Percentiles rank a stretch among this genome's conserved stretches.
Evolutionary conservation across 1,284 basidiomycete species (phyloP).

Genomic region (Fomitiporia mediterranea): DNA sequence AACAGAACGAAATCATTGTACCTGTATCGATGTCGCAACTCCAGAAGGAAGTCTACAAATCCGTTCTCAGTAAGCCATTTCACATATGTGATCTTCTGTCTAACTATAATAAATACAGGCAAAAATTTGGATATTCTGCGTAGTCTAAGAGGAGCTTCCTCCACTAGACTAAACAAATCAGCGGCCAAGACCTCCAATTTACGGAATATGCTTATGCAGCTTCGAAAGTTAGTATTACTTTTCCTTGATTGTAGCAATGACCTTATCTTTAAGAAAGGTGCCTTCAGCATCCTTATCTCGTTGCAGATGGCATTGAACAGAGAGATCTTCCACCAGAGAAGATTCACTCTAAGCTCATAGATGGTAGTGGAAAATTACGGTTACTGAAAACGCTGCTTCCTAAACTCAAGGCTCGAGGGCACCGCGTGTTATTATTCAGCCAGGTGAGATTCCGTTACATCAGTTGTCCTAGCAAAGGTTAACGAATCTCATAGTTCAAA

Average conservation of each 20-base stretch:
- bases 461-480: slow-evolving; percentile 1
- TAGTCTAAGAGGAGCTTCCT: slow-evolving; percentile 44
- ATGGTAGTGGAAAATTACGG: slow-evolving; percentile 84
- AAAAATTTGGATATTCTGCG: slow-evolving; percentile 65
- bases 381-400: slow-evolving; percentile 81
- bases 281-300: slow-evolving; percentile 89
- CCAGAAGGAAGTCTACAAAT: slow-evolving; percentile 88
- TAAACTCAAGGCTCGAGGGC: slow-evolving; percentile 84
- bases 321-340: slow-evolving; percentile 53
- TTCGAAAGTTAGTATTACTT: slow-evolving; percentile 60
- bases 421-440: slow-evolving; percentile 95
- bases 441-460: slow-evolving; percentile 58
- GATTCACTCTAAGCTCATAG: slow-evolving; percentile 76
- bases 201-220: slow-evolving; percentile 83
- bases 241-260: neutral
- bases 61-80: slow-evolving; percentile 59
- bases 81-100: slow-evolving; percentile 6
- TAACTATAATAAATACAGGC: slow-evolving; percentile 36
- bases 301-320: slow-evolving; percentile 79
- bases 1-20: slow-evolving; percentile 83
- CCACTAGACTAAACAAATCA: slow-evolving; percentile 32
- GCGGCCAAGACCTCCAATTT: slow-evolving; percentile 46
- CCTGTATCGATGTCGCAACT: slow-evolving; percentile 86
- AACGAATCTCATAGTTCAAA: slow-evolving; percentile 67
- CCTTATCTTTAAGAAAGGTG: slow-evolving; percentile 41